These are phyloP conservation scores for Stagonosporopsis vannaccii DNA, from an alignment of 2,329 filamentous ascomycete species.

Conservation along the genomic window DNA sequence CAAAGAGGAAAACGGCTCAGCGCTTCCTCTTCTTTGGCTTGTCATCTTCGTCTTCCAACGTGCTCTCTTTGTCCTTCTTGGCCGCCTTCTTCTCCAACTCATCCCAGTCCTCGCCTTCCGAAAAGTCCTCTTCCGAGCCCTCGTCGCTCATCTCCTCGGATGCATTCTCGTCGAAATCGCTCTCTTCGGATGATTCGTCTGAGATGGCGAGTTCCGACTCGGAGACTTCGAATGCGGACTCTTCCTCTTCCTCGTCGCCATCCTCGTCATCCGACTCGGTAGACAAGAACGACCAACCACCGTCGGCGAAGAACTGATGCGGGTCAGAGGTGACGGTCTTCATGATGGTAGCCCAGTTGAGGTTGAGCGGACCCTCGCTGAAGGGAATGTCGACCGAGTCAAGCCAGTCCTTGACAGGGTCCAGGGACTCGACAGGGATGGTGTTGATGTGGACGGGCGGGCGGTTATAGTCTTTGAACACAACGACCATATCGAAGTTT, in stretches of 20 bases:
- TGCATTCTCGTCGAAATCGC: conserved; percentile 91
- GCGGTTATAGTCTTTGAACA: conserved; percentile 97
- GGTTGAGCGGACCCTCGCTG: conserved; percentile 91
- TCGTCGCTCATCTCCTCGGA: conserved; percentile 80
- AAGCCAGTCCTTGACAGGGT: conserved; percentile 96
- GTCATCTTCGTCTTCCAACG: conserved; percentile 61
- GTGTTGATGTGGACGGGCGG: conserved; percentile 95
- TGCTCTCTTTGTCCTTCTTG: conserved; percentile 66
- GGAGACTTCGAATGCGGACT: conserved; percentile 89
- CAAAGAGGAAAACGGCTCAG: conserved; percentile 1
- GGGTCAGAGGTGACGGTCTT: conserved; percentile 96
- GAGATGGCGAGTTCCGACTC: conserved; percentile 77
- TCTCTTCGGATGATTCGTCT: conserved; percentile 84
- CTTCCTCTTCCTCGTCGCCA: conserved; percentile 78
- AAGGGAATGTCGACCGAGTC: conserved; percentile 95
- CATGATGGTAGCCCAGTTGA: conserved; percentile 99
- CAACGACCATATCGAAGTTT: conserved; percentile 98
- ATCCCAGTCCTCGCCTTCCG: conserved; percentile 85
- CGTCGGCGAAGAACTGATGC: conserved; percentile 92
- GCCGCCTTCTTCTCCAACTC: conserved; percentile 87
- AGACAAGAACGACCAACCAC: conserved; percentile 92
- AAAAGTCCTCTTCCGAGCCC: conserved; percentile 61
- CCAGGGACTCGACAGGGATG: conserved; percentile 92
- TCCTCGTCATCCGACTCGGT: conserved; percentile 87
- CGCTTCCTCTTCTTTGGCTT: conserved; percentile 74